Base-by-base conservation (phyloP, 768 basidiomycete species). In the Xanthoconium stramineum region DNA sequence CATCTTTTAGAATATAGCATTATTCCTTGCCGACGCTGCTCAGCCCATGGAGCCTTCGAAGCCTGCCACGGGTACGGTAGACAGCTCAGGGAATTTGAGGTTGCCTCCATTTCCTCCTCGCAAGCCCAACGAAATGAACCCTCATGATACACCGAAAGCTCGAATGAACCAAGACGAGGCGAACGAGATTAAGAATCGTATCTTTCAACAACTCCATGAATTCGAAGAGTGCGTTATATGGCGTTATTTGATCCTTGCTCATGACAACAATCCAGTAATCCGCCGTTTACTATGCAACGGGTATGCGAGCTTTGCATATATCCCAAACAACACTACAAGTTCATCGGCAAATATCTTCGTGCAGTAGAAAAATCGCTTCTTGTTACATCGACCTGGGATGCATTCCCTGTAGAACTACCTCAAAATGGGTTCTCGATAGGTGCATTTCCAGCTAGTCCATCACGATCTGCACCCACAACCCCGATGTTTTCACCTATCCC, bases 251-350 rank as follows among this genome's bases (percentile, higher is more conserved):
- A 40, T 30, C 28, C 49, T 46, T 54, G 50, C 32, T 62, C 52
- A 64, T 28, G 11, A 49, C 30, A 20, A 6, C 47, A 36, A 50
- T 49, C 43, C 52, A 75, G 84, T 17, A 80, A 80, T 49, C 80
- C 89, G 0, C 93, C 93, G 3, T 96, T 95, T 69, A 94, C 93
- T 10, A 88, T 95, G 52, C 94, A 96, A 71, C 85, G 93, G 43
- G 75, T 94, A 13, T 91, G 89, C 67, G 93, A 95, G 66, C 83
- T 96, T 28, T 84, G 86, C 60, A 61, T 88, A 13, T 71, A 79
- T 40, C 91, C 92, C 6, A 78, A 76, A 60, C 76, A 79, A 45
- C 81, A 91, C 61, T 94, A 95, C 79, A 84, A 77, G 44, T 80
- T 82, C 30, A 74, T 91, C 15, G 90, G 92, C 43, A 96, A 95